Evolutionary conservation across 305 asterid genomes (phyloP).

Genomic region (Solanum chacoense): DNA sequence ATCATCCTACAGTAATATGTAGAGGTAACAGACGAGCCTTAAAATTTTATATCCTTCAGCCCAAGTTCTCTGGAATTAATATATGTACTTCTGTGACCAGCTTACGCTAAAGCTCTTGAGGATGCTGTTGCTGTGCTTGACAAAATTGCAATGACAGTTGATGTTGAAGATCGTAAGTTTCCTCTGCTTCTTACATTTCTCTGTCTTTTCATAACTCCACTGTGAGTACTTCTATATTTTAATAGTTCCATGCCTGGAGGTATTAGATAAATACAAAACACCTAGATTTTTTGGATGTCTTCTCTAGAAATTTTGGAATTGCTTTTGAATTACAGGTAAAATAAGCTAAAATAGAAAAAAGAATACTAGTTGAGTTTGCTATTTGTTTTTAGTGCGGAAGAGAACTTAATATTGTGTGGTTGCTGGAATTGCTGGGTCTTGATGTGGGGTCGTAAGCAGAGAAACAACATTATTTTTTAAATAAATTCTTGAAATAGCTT

Average conservation of each 20-base stretch:
- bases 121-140: conserved; percentile 81
- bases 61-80: background rate
- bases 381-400: background rate
- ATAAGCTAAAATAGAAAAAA: background rate
- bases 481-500: background rate
- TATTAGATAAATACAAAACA: background rate
- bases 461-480: background rate
- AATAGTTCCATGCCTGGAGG: background rate
- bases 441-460: background rate
- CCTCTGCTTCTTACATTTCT: background rate
- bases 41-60: background rate
- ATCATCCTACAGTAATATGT: conserved; percentile 90
- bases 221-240: background rate
- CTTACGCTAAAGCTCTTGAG: conserved; percentile 83
- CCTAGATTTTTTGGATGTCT: background rate
- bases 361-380: background rate
- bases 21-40: conserved; percentile 37
- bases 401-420: background rate
- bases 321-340: background rate
- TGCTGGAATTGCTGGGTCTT: background rate
- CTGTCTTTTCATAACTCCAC: background rate
- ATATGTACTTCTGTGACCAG: conserved; percentile 29
- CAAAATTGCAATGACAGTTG: conserved; percentile 77
- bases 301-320: background rate
- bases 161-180: conserved; percentile 80